Conservation (phyloP, 352 stramenopile species). For the Phytophthora agathidicida region DNA sequence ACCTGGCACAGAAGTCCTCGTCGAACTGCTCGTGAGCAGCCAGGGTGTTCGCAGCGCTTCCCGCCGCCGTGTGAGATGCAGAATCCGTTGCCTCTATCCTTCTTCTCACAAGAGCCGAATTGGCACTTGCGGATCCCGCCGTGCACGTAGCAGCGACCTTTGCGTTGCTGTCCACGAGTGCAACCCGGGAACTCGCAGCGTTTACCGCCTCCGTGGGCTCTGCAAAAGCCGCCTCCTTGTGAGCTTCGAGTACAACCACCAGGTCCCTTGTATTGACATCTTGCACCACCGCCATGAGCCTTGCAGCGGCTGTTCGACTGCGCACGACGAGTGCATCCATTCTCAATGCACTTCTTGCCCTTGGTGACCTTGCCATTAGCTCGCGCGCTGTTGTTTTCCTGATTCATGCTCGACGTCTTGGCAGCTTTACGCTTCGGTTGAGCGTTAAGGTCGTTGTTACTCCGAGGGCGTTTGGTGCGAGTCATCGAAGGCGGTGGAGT, state of each 20-base stretch:
- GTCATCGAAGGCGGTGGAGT: not conserved
- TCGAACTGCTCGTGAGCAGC: slow-evolving; percentile 59
- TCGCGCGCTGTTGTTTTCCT: slow-evolving; percentile 22
- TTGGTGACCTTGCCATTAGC: slow-evolving; percentile 44
- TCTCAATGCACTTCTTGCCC: slow-evolving; percentile 80
- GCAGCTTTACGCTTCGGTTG: slow-evolving; percentile 19
- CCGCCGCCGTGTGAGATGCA: slow-evolving; percentile 78
- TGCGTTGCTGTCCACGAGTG: slow-evolving; percentile 76
- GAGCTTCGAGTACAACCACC: slow-evolving; percentile 75
- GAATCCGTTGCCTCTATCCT: slow-evolving; percentile 82
- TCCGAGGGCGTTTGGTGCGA: slow-evolving; percentile 24
- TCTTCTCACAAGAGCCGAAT: slow-evolving; percentile 79
- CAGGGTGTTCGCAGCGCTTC: slow-evolving; percentile 60
- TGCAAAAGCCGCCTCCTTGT: slow-evolving; percentile 80
- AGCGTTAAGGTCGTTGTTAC: not conserved
- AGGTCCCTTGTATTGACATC: slow-evolving; percentile 67
- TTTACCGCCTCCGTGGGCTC: slow-evolving; percentile 81
- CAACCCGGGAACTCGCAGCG: slow-evolving; percentile 81
- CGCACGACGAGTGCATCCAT: slow-evolving; percentile 60
- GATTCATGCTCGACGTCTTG: slow-evolving; percentile 16
- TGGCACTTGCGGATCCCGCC: slow-evolving; percentile 86
- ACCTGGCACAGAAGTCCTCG: slow-evolving; percentile 64
- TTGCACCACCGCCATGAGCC: slow-evolving; percentile 70
- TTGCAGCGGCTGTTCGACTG: slow-evolving; percentile 89
- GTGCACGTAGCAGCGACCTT: slow-evolving; percentile 85